These are phyloP conservation scores for Collybia mongolica DNA, from an alignment of 768 basidiomycete genomes.

Conservation along the genomic window DNA sequence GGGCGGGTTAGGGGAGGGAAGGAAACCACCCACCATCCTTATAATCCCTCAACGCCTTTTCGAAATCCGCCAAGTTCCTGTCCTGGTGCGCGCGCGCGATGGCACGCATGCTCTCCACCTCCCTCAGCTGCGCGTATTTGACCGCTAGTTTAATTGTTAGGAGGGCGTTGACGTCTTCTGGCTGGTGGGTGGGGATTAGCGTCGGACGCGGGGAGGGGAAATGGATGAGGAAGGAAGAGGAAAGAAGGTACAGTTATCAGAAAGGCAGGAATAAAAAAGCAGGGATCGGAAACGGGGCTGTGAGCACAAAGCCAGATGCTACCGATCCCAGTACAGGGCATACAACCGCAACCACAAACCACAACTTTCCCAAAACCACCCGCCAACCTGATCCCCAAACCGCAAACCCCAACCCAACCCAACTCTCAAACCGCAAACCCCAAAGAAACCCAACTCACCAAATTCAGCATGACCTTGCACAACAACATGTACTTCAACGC, in stretches of 20 bases:
- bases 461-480: constrained; percentile 97
- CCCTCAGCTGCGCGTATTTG: constrained; percentile 83
- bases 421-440: too few relatives aligned
- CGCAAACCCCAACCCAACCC: too few relatives aligned
- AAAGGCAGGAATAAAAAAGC: too few relatives aligned
- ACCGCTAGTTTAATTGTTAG: constrained; percentile 84
- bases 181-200: constrained; percentile 39
- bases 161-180: constrained; percentile 90
- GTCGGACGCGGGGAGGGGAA: background rate
- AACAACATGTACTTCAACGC: constrained; percentile 98
- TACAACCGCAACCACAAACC: too few relatives aligned
- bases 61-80: constrained; percentile 86
- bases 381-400: too few relatives aligned
- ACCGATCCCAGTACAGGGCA: too few relatives aligned
- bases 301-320: too few relatives aligned
- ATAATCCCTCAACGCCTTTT: constrained; percentile 84
- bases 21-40: constrained; percentile 52
- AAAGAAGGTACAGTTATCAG: too few relatives aligned
- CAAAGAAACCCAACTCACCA: constrained; percentile 75
- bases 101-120: constrained; percentile 97
- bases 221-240: background rate
- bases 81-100: constrained; percentile 84
- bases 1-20: background rate
- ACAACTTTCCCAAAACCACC: too few relatives aligned
- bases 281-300: too few relatives aligned